These are phyloP conservation scores for Ophiocordyceps camponoti-leonardi DNA, from an alignment of 2,329 filamentous ascomycete species.

Conservation along the genomic window DNA sequence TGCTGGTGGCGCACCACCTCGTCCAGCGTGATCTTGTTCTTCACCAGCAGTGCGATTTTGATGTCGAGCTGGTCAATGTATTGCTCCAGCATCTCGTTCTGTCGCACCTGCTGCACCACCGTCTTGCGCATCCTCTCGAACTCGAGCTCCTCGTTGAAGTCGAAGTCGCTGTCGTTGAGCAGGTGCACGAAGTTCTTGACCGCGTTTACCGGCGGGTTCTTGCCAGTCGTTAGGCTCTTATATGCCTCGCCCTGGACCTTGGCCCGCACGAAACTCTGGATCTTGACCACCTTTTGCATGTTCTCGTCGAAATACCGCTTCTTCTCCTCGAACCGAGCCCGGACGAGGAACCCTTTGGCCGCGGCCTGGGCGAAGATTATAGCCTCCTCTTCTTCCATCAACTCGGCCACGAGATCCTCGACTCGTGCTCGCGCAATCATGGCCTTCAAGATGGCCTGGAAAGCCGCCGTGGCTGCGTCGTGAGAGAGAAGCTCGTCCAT, in stretches of 20 bases:
- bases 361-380: constrained; percentile 60
- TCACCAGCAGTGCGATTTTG: constrained; percentile 94
- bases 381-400: constrained; percentile 69
- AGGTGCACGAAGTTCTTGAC: constrained; percentile 97
- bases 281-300: constrained; percentile 98
- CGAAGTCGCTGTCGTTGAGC: constrained; percentile 94
- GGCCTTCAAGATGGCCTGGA: constrained; percentile 64
- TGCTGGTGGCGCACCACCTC: constrained; percentile 95
- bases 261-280: constrained; percentile 88
- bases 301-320: constrained; percentile 82
- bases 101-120: constrained; percentile 89
- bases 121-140: constrained; percentile 90
- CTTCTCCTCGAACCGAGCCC: constrained; percentile 66
- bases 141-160: constrained; percentile 97
- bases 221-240: constrained; percentile 88
- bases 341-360: constrained; percentile 56
- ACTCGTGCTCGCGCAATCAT: constrained; percentile 63
- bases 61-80: constrained; percentile 98
- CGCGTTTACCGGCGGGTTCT: constrained; percentile 90
- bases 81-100: constrained; percentile 93
- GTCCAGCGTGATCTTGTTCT: constrained; percentile 98
- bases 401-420: constrained; percentile 53
- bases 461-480: constrained; percentile 44
- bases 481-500: constrained; percentile 55
- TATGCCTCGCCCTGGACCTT: constrained; percentile 96